phyloP scores from a whole-genome alignment of 1,284 basidiomycete genomes.

The Stereum hirsutum region DNA sequence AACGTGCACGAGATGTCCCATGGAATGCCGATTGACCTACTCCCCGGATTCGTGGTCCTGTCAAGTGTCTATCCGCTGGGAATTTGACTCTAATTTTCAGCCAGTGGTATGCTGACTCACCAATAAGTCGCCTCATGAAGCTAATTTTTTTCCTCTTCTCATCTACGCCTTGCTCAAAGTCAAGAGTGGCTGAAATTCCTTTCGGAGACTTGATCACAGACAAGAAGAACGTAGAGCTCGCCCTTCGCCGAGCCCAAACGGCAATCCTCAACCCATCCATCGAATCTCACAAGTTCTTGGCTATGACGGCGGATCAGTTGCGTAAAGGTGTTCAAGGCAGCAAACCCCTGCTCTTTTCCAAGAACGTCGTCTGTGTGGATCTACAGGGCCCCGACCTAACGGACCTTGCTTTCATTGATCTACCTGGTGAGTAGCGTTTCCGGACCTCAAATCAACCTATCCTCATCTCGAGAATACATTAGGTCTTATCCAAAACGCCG shows the following conservation, averaged over 20 bases:
- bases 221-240: constrained; percentile 26
- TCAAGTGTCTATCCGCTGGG: constrained; percentile 26
- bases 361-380: constrained; percentile 34
- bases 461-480: too few relatives aligned
- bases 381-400: constrained; percentile 32
- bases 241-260: constrained; percentile 33
- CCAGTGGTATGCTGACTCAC: background rate
- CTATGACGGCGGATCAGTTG: constrained; percentile 15
- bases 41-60: constrained; percentile 24
- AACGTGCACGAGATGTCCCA: constrained; percentile 34
- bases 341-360: constrained; percentile 26
- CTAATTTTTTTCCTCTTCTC: background rate
- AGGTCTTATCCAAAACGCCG: constrained; percentile 27
- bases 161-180: too few relatives aligned
- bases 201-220: constrained; percentile 28
- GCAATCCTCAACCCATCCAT: constrained; percentile 31
- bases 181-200: constrained; percentile 20
- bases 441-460: too few relatives aligned
- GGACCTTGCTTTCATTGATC: constrained; percentile 35
- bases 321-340: constrained; percentile 3
- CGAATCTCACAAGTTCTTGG: constrained; percentile 15
- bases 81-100: constrained; percentile 18
- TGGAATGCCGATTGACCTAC: constrained; percentile 28
- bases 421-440: constrained; percentile 34
- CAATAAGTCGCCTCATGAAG: background rate